Base-by-base conservation (phyloP, 177 flowering plant genomes). In the Vitis hybrid region DNA sequence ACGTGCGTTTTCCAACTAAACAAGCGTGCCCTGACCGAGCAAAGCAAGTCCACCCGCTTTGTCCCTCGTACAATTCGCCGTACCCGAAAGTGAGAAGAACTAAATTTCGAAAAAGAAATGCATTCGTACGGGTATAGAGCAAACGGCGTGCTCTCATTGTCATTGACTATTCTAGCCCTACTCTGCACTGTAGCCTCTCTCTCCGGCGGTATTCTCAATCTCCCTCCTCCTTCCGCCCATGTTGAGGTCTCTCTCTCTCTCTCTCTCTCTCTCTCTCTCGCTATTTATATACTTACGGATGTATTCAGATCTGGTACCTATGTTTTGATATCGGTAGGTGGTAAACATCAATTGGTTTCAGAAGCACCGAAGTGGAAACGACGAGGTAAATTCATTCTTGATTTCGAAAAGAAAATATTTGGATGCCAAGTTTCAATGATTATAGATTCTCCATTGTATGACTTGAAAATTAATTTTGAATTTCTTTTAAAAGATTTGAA, bases 71-170 rank as follows among this genome's bases (percentile, higher is more conserved):
- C 40, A 35, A 35, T 35, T 35, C 40, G 40, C 40, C 6, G 40
- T 35, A 35, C 6, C 40, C 5, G 40, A 35, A 35, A 4, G 6
- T 4, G 40, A 6, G 5, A 6, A 35, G 40, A 6, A 35, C 5
- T 6, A 4, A 6, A 35, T 4, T 35, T 35, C 6, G 6, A n/a
- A 49, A 32, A 62, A 54, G 79, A 67, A 10, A 93, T 94, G 98
- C 96, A 94, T 78, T 83, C 97, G 2, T 88, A 87, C 56, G 85
- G 82, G 19, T 85, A 89, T 86, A 85, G 98, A 75, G 89, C 90
- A 56, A 94, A 90, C 69, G 97, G 96, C 9, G 67, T 92, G 73
- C 65, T 90, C 24, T 90, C 97, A 6, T 88, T 94, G 70, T 71
- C 93, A 7, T 71, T 92, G 57, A 89, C 93, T 18, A 85, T 90